phyloP scores from a whole-genome alignment of 306 rosid genomes.

The Prunus mira region DNA sequence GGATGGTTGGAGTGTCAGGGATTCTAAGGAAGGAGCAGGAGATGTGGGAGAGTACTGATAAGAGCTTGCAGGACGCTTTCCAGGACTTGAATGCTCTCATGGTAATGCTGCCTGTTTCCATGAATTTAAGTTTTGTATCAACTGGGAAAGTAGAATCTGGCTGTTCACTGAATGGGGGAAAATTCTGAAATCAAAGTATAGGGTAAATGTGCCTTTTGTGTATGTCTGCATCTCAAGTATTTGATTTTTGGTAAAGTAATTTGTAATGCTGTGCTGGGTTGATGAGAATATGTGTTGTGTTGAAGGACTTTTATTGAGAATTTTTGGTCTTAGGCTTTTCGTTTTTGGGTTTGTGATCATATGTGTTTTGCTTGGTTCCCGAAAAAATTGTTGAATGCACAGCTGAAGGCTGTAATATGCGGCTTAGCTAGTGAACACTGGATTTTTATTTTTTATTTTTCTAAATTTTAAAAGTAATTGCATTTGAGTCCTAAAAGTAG shows the following conservation, averaged over 20 bases:
- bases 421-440: too few species aligned
- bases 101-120: constrained; percentile 36
- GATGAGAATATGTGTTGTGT: neutral
- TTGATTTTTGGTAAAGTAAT: neutral
- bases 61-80: constrained; percentile 93
- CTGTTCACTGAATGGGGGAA: neutral
- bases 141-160: neutral
- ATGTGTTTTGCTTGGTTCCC: too few species aligned
- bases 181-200: neutral
- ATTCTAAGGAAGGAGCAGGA: constrained; percentile 96
- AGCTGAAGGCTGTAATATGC: too few species aligned
- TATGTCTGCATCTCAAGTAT: neutral
- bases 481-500: neutral
- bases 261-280: neutral
- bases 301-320: neutral
- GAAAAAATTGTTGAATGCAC: too few species aligned
- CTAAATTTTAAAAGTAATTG: neutral
- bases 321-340: neutral
- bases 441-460: too few species aligned
- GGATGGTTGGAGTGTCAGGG: constrained; percentile 97
- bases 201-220: too few species aligned
- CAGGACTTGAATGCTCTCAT: constrained; percentile 98
- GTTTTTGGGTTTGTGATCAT: neutral
- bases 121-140: neutral
- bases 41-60: constrained; percentile 97